phyloP scores from a whole-genome alignment of 225 moss, liverwort and hornwort genomes.

The Thuidium tamariscinum region DNA sequence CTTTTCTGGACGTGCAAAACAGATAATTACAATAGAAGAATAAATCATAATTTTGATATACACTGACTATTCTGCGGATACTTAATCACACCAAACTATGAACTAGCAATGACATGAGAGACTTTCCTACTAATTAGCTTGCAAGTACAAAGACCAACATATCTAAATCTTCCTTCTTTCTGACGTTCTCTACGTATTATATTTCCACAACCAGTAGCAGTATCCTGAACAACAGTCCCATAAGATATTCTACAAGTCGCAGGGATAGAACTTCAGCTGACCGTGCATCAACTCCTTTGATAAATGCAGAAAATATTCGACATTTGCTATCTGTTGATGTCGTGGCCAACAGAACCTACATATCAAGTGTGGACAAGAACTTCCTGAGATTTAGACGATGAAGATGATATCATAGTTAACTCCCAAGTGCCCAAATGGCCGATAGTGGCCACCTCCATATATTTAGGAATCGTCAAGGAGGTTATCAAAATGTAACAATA shows the following conservation, averaged over 20 bases:
- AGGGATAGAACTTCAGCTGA: conserved; percentile 24
- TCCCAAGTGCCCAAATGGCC: not conserved
- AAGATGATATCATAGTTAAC: not conserved
- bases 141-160: not conserved
- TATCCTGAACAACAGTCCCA: not conserved
- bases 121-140: not conserved
- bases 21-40: not conserved
- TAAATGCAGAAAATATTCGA: conserved; percentile 88
- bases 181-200: not conserved
- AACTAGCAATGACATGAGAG: not conserved
- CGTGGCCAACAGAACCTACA: conserved; percentile 88
- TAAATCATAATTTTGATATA: not conserved
- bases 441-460: not conserved
- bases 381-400: not conserved
- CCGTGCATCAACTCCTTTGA: conserved; percentile 98
- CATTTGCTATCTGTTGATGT: conserved; percentile 97
- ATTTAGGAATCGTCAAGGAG: not conserved
- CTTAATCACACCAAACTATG: not conserved
- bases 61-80: not conserved
- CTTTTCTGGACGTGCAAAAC: conserved; percentile 46
- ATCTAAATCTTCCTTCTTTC: not conserved
- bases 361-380: not conserved
- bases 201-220: not conserved
- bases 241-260: not conserved
- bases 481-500: not conserved